Base-by-base conservation (phyloP, 306 rosid species). In the Medicago lupulina region DNA sequence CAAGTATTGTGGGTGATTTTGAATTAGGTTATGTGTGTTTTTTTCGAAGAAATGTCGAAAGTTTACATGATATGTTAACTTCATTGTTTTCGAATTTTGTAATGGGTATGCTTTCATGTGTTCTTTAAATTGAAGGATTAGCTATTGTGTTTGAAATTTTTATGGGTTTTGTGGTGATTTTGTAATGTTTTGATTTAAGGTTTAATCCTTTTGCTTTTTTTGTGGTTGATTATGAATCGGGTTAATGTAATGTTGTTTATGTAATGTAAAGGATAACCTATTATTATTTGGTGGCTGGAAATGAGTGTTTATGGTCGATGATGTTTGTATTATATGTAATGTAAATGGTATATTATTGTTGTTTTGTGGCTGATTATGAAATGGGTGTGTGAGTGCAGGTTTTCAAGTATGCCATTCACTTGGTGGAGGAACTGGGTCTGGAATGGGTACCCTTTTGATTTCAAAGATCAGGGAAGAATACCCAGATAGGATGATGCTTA, bases 341-440 rank as follows among this genome's bases (percentile, higher is more conserved):
- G 41, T 21, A 21, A 21, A 21, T 21, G 39, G 19, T 60, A 1
- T 2, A 6, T 9, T 13, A 0, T 13, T n/a, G 8, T 28, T 28
- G 4, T 36, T 17, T 36, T 63, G 47, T 36, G 13, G 69, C 47
- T 64, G 49, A 64, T 64, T 4, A 0, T 64, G 47, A 16, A 38
- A 64, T 64, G 46, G 12, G 28, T 63, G 46, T 38, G 23, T 58
- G 63, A 9, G 25, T 38, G n/a, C 70, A 64, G 70, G 70, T 0
- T 64, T 64, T 64, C 70, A 64, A 39, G 70, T 64, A 10, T 64
- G 70, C 1, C 70, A 64, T 64, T 64, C 70, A 4, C 70, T 64
- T 0, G 70, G 70, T 64, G 70, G 70, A 64, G 70, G 70, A 38
- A 64, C 70, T 9, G 70, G 70, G 9, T 64, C 70, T 64, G 70